Evolutionary conservation across 805 yeast genomes (phyloP).

Genomic region (Candida loeiensis): DNA sequence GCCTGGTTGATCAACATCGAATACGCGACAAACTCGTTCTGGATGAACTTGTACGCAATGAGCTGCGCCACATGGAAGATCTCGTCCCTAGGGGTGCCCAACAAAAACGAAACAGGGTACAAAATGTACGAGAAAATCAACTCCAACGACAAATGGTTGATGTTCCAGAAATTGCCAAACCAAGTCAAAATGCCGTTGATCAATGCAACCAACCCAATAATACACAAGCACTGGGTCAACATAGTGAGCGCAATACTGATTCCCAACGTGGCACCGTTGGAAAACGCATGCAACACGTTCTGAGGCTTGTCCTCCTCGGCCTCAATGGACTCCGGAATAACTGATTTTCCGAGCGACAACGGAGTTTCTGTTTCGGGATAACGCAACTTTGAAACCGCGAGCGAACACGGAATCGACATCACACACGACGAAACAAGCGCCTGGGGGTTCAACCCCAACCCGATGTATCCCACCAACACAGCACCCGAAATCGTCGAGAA

Average conservation of each 20-base stretch:
- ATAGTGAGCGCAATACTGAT: constrained; percentile 54
- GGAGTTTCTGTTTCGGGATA: constrained; percentile 58
- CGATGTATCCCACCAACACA: constrained; percentile 59
- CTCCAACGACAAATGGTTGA: constrained; percentile 48
- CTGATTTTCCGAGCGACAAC: constrained; percentile 45
- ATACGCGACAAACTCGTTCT: constrained; percentile 60
- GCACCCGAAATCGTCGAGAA: constrained; percentile 65
- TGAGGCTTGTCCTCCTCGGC: constrained; percentile 33
- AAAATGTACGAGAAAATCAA: constrained; percentile 55
- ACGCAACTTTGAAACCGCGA: constrained; percentile 58
- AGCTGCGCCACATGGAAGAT: constrained; percentile 48
- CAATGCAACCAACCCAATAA: constrained; percentile 56
- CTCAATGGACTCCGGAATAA: constrained; percentile 40
- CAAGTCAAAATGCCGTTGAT: constrained; percentile 53
- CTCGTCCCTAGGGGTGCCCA: constrained; percentile 54
- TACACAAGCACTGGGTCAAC: constrained; percentile 56
- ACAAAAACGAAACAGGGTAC: constrained; percentile 57
- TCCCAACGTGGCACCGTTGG: constrained; percentile 58
- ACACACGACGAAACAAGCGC: constrained; percentile 65
- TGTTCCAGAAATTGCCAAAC: constrained; percentile 64
- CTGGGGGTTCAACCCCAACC: constrained; percentile 59
- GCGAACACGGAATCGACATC: constrained; percentile 64
- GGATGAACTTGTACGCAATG: constrained; percentile 55
- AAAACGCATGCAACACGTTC: constrained; percentile 55
- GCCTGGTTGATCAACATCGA: constrained; percentile 36